These are phyloP conservation scores for Naganishia friedmannii DNA, from an alignment of 768 basidiomycete genomes.

Conservation along the genomic window DNA sequence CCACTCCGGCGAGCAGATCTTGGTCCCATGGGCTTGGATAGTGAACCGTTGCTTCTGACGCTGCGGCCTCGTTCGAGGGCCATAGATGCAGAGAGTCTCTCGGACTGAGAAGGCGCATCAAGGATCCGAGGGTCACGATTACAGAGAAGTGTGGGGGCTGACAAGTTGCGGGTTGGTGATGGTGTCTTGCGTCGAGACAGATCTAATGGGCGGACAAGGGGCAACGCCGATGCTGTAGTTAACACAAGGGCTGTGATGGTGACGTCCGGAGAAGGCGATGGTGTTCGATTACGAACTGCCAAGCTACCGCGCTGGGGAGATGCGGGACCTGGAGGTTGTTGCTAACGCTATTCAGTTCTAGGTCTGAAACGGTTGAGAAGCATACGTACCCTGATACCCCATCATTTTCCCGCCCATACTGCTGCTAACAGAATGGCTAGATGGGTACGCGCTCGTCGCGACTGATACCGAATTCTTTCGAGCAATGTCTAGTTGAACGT, in stretches of 20 bases:
- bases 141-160: neutral
- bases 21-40: conserved; percentile 6
- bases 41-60: neutral
- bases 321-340: neutral
- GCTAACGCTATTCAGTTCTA: neutral
- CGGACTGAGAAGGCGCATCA: neutral
- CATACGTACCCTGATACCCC: conserved; percentile 4
- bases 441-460: conserved; percentile 17
- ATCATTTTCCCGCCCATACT: neutral
- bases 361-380: neutral
- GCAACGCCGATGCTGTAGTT: neutral
- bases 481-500: conserved; percentile 74
- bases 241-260: neutral
- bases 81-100: neutral
- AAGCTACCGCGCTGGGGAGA: conserved; percentile 19
- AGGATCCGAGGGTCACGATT: too few species aligned
- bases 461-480: conserved; percentile 66
- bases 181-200: conserved; percentile 18
- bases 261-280: neutral
- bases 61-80: conserved; percentile 1
- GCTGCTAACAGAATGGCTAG: neutral
- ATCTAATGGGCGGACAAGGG: conserved; percentile 4
- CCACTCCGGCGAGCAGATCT: conserved; percentile 1
- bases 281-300: conserved; percentile 23
- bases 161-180: conserved; percentile 8